Evolutionary conservation across 1,284 basidiomycete species (phyloP).

Genomic region (Testicularia cyperi): DNA sequence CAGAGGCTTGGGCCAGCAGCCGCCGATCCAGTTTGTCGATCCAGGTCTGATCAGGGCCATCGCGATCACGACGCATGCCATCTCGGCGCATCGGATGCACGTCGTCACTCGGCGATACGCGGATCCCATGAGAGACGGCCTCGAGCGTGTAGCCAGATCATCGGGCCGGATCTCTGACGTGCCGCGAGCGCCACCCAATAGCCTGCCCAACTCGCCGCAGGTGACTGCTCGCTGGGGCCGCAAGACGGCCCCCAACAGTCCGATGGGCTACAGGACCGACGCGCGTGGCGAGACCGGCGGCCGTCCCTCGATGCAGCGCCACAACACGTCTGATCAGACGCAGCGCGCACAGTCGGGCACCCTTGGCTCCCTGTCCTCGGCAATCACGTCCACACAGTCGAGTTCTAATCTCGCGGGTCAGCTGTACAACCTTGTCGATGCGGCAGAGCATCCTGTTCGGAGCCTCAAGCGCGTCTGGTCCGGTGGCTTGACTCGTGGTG

Average conservation of each 20-base stretch:
- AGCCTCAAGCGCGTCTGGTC: constrained; percentile 44
- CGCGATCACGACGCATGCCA: constrained; percentile 53
- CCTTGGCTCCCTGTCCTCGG: no score
- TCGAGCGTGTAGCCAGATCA: constrained; percentile 40
- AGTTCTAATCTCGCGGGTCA: constrained; percentile 23
- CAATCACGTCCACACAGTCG: no score
- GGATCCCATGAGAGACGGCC: constrained; percentile 53
- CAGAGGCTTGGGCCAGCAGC: constrained; percentile 1
- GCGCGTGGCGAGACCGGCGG: constrained; percentile 3
- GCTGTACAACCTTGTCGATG: constrained; percentile 36
- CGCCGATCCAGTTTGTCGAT: constrained; percentile 43
- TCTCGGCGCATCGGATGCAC: constrained; percentile 49
- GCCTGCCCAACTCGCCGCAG: constrained; percentile 12
- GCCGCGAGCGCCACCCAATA: not conserved
- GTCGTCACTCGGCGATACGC: constrained; percentile 53
- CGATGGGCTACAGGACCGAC: constrained; percentile 10
- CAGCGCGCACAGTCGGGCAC: constrained; percentile 2
- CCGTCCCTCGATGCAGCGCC: constrained; percentile 11
- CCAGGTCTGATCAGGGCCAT: constrained; percentile 53
- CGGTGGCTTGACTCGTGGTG: constrained; percentile 37
- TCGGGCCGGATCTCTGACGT: constrained; percentile 24
- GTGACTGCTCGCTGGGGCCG: constrained; percentile 26
- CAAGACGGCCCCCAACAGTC: constrained; percentile 36
- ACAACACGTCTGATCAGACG: constrained; percentile 14
- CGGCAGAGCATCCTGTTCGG: constrained; percentile 42